Conservation (phyloP, 345 rosid species). For the Chamaenerion angustifolium region DNA sequence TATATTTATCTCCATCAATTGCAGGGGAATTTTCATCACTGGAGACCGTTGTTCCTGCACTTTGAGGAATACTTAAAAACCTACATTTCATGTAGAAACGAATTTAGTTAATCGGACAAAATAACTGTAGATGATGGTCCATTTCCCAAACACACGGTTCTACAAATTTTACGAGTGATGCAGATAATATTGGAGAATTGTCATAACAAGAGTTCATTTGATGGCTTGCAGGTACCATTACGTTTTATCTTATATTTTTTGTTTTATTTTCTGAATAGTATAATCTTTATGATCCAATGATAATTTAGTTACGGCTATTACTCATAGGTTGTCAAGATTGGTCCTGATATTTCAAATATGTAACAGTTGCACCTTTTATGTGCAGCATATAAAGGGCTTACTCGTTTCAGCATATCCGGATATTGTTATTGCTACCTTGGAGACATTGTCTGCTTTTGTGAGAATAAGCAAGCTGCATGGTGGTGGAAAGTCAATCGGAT, state of each 20-base stretch:
- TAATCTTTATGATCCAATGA: no score
- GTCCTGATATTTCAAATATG: background rate
- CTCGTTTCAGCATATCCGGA: slow-evolving; percentile 94
- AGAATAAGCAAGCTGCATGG: slow-evolving; percentile 87
- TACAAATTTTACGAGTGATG: slow-evolving; percentile 83
- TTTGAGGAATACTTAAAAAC: slow-evolving; percentile 88
- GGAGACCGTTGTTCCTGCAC: slow-evolving; percentile 90
- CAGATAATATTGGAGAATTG: slow-evolving; percentile 80
- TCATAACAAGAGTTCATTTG: slow-evolving; percentile 82
- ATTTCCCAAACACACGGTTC: slow-evolving; percentile 72
- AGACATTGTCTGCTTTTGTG: slow-evolving; percentile 77
- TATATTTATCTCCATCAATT: slow-evolving; percentile 7
- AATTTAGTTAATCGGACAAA: slow-evolving; percentile 61
- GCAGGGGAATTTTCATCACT: slow-evolving; percentile 95
- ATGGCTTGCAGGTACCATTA: slow-evolving; percentile 74
- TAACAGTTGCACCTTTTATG: background rate
- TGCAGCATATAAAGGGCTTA: slow-evolving; percentile 85
- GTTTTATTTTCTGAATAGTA: no score
- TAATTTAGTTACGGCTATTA: no score
- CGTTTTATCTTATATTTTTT: background rate
- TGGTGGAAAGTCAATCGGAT: slow-evolving; percentile 69
- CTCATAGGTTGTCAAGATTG: no score
- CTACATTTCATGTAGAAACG: slow-evolving; percentile 66
- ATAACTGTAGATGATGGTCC: slow-evolving; percentile 50
- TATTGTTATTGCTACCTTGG: slow-evolving; percentile 71